Evolutionary conservation across 2,329 filamentous ascomycete species (phyloP), one percentile per base, ranked within the genome.

Genomic region (Parastagonospora avenae): DNA sequence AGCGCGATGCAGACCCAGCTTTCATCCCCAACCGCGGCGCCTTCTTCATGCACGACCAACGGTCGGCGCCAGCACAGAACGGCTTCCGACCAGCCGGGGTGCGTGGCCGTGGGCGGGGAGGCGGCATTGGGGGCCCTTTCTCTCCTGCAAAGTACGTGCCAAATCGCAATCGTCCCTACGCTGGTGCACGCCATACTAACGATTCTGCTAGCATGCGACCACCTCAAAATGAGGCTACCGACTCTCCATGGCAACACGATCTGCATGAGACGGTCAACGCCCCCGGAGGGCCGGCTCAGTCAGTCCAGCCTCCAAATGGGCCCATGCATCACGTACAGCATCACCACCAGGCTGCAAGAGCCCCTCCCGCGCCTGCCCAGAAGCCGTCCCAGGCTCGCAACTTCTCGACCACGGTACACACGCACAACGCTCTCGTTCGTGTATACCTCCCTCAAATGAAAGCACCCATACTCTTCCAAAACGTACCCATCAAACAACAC

Each of bases 11-110:
- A 63, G 91, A 96, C 72, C 93, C 93, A 31, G 87, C 92, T 9
- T 96, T 96, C 76, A 93, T 97, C 48, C 93, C 94, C 46, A 97
- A 95, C 68, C 83, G 93, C 60, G 94, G 94, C 52, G 88, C 90
- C 55, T 97, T 97, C 80, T 97, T 97, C 78, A 92, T 97, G 85
- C 93, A 97, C 74, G 94, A 97, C 71, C 91, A 94, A 67, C 85
- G 91, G 55, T 85, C 89, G 48, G 88, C 88, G n/a, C 84, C 87
- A 38, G 85, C 86, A 59, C 83, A 87, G 46, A 93, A 92, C 74
- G 89, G 89, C 46, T 91, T 93, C 74, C 82, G 89, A 50, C 84
- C 87, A 10, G 54, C 59, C 37, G 83, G 83, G 29, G 82, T 87
- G 74, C 87, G 85, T 32, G 78, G 82, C 54, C 82, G 85, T 42